These are phyloP conservation scores for Curvularia sp. DNA, from an alignment of 2,329 filamentous ascomycete species.

Conservation along the genomic window DNA sequence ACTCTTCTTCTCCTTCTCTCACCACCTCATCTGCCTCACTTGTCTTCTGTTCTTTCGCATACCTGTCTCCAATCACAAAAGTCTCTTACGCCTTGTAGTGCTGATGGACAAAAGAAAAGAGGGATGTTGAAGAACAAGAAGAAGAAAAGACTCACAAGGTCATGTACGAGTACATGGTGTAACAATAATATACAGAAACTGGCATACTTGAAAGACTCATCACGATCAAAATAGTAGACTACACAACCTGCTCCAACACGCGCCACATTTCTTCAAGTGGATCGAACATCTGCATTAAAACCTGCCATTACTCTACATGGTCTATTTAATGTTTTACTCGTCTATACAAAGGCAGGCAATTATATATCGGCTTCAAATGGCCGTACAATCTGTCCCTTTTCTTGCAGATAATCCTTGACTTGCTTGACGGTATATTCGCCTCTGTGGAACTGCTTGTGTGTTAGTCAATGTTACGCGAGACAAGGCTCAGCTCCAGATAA, in stretches of 20 bases:
- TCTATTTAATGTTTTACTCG: neutral
- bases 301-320: neutral
- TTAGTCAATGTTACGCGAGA: constrained; percentile 14
- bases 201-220: neutral
- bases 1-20: neutral
- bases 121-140: neutral
- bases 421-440: constrained; percentile 94
- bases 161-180: neutral
- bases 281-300: neutral
- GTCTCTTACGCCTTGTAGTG: neutral
- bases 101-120: neutral
- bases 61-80: neutral
- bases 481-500: neutral
- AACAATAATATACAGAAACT: neutral
- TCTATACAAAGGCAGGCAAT: neutral
- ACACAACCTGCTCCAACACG: neutral
- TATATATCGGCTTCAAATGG: constrained; percentile 66
- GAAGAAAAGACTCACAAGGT: neutral
- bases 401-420: constrained; percentile 82
- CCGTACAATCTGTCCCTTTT: constrained; percentile 78
- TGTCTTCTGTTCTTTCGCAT: neutral
- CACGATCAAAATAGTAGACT: neutral
- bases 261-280: neutral
- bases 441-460: constrained; percentile 74
- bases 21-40: neutral